A percentile compares a stretch with the other conserved stretches of the same genome.
Conservation (phyloP, 2,329 filamentous ascomycete genomes). For the Botrytis squamosa region DNA sequence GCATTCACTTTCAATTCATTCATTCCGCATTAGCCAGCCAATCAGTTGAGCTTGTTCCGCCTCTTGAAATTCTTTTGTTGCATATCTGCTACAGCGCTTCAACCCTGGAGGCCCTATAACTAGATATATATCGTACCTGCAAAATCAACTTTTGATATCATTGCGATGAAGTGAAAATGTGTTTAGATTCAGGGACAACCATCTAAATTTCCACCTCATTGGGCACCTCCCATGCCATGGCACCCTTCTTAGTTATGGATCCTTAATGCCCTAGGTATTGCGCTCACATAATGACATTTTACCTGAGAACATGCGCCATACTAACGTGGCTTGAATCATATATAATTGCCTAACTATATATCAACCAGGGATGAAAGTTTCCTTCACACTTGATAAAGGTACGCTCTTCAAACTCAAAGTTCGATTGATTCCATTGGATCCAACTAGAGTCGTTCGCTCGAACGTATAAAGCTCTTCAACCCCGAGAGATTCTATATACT, state of each 20-base stretch:
- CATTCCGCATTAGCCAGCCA: background rate
- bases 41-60: background rate
- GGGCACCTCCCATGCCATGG: background rate
- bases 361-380: conserved; percentile 27
- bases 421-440: background rate
- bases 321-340: background rate
- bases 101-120: background rate
- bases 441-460: conserved; percentile 20
- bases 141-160: background rate
- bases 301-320: background rate
- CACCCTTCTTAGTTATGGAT: background rate
- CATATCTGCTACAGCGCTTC: background rate
- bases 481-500: conserved; percentile 66
- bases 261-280: background rate
- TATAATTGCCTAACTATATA: background rate
- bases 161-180: background rate
- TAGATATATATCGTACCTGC: background rate
- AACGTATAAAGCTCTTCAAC: conserved; percentile 56
- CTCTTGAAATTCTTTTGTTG: background rate
- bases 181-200: background rate
- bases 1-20: background rate
- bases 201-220: no score
- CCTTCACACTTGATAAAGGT: conserved; percentile 27
- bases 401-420: conserved; percentile 25
- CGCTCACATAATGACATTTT: background rate